A percentile compares a stretch with the other conserved stretches of the same genome.
phyloP scores from a whole-genome alignment of 352 stramenopile species.

The Globisporangium acanthophoron region DNA sequence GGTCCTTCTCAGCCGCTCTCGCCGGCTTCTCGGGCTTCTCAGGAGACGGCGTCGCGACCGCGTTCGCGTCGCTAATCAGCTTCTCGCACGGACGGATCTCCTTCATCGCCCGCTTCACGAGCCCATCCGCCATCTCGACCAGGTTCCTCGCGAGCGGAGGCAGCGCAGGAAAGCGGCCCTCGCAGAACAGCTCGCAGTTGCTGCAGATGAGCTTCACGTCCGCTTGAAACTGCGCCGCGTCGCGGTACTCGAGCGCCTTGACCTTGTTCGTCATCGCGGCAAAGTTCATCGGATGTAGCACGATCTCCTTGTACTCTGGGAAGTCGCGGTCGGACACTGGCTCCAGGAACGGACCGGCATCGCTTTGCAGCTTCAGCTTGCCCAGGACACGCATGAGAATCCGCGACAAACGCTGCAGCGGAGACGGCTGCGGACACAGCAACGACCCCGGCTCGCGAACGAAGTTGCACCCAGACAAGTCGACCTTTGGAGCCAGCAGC shows the following conservation, averaged over 20 bases:
- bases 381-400: slow-evolving; percentile 56
- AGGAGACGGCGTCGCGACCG: slow-evolving; percentile 4
- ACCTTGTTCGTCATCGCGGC: slow-evolving; percentile 50
- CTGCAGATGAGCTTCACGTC: slow-evolving; percentile 69
- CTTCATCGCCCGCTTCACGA: slow-evolving; percentile 66
- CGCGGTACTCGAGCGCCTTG: slow-evolving; percentile 52
- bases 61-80: slow-evolving; percentile 6
- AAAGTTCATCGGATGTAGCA: slow-evolving; percentile 72
- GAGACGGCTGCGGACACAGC: slow-evolving; percentile 63
- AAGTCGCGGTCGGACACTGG: slow-evolving; percentile 78
- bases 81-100: slow-evolving; percentile 59
- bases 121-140: slow-evolving; percentile 49
- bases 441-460: slow-evolving; percentile 25
- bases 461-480: slow-evolving; percentile 24
- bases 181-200: slow-evolving; percentile 79
- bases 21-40: slow-evolving; percentile 1
- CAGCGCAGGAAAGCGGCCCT: slow-evolving; percentile 70
- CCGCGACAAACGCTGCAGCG: slow-evolving; percentile 46
- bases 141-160: slow-evolving; percentile 69
- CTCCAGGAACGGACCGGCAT: slow-evolving; percentile 72
- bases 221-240: slow-evolving; percentile 39
- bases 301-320: slow-evolving; percentile 80
- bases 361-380: slow-evolving; percentile 52
- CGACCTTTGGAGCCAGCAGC: slow-evolving; percentile 33
- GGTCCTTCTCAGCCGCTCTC: neutral